Evolutionary conservation across 2,329 filamentous ascomycete species (phyloP).

Genomic region (Plectosphaerella cucumerina): DNA sequence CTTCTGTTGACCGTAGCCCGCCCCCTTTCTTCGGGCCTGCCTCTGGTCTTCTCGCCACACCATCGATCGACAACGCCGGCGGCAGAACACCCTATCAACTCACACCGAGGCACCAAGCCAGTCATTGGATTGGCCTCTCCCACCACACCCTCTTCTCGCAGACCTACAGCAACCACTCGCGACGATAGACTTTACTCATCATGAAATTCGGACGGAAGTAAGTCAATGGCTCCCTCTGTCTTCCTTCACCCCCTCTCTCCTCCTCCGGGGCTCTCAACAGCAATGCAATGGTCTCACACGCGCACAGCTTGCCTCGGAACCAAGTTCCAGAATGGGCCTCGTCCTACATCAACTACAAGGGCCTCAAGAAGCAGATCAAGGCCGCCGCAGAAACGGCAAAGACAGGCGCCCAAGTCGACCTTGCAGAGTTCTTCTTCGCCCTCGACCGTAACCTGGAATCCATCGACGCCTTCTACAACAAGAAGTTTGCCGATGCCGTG

Average conservation of each 20-base stretch:
- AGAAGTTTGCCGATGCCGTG: slow-evolving; percentile 81
- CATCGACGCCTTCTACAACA: slow-evolving; percentile 95
- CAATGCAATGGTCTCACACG: slow-evolving; percentile 14
- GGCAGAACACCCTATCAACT: too few species aligned
- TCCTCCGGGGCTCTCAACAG: background rate
- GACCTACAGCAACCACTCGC: too few species aligned
- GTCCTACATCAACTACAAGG: slow-evolving; percentile 85
- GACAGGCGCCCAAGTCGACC: slow-evolving; percentile 72
- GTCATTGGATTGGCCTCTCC: too few species aligned
- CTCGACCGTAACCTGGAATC: slow-evolving; percentile 97
- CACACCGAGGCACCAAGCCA: too few species aligned
- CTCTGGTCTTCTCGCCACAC: too few species aligned
- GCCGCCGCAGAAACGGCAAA: slow-evolving; percentile 62
- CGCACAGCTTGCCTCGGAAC: slow-evolving; percentile 64
- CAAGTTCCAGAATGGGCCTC: slow-evolving; percentile 85
- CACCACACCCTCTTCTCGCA: too few species aligned
- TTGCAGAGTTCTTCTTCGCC: slow-evolving; percentile 95
- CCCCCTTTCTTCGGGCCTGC: background rate
- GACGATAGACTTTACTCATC: slow-evolving; percentile 11
- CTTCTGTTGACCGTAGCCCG: background rate
- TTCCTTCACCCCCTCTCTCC: background rate
- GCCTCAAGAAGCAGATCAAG: slow-evolving; percentile 93
- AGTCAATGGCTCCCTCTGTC: slow-evolving; percentile 16
- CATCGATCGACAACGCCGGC: too few species aligned
- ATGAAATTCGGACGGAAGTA: slow-evolving; percentile 65